phyloP scores from a whole-genome alignment of 2,329 filamentous ascomycete species.

The Nannizziopsis arthrosporioides region DNA sequence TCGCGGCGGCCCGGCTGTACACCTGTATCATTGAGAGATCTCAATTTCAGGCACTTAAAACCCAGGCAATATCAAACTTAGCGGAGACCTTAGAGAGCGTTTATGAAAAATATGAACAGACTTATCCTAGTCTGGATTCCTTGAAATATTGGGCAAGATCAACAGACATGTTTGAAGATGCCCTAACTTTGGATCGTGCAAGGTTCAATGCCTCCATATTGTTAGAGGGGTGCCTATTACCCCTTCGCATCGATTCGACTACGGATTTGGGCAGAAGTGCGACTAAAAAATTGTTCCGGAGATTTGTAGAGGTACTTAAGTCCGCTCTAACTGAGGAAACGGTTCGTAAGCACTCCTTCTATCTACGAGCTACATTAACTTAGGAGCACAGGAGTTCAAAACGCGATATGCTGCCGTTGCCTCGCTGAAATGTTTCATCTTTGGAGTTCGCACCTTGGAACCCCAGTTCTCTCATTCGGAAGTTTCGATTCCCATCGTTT shows the following conservation, averaged over 20 bases:
- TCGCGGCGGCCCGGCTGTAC: constrained; percentile 23
- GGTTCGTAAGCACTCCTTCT: constrained; percentile 19
- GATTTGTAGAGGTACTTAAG: constrained; percentile 27
- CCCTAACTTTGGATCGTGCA: constrained; percentile 26
- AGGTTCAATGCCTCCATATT: constrained; percentile 28
- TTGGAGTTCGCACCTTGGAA: constrained; percentile 32
- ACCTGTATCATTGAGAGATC: constrained; percentile 21
- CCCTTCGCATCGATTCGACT: constrained; percentile 17
- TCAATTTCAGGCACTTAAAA: constrained; percentile 21
- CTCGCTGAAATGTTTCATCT: constrained; percentile 27
- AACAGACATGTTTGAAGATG: constrained; percentile 4
- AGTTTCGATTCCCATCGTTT: constrained; percentile 44
- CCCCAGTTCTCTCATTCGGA: constrained; percentile 18
- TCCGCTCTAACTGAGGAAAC: constrained; percentile 34
- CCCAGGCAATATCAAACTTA: constrained; percentile 24
- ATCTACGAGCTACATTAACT: background rate
- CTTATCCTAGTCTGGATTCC: constrained; percentile 18
- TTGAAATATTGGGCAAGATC: constrained; percentile 12
- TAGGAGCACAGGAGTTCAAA: constrained; percentile 27
- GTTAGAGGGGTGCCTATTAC: constrained; percentile 30
- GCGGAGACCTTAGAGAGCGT: constrained; percentile 23
- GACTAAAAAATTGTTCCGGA: constrained; percentile 20
- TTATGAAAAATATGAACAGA: constrained; percentile 18
- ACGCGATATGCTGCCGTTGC: constrained; percentile 29
- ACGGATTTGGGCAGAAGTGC: constrained; percentile 11